Conservation (phyloP, 108 stramenopile genomes). For the Pseudonitzschia multistriata region DNA sequence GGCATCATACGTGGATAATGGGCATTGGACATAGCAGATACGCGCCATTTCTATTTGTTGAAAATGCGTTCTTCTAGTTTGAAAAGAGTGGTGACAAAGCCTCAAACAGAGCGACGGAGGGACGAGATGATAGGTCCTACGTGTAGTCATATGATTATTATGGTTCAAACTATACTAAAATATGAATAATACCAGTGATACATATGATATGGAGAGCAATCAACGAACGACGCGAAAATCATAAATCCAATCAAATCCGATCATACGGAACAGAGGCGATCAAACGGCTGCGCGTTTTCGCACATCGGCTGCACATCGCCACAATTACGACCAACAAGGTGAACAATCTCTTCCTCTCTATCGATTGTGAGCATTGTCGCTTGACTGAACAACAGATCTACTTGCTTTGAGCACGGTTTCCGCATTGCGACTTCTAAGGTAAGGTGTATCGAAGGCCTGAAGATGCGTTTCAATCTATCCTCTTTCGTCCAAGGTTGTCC, state of each 20-base stretch:
- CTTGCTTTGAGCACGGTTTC: neutral
- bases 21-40: too few species aligned
- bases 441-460: neutral
- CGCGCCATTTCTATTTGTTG: neutral
- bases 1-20: constrained; percentile 3
- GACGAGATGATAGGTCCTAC: neutral
- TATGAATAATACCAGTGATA: neutral
- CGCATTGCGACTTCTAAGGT: neutral
- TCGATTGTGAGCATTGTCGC: neutral
- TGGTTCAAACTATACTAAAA: too few species aligned
- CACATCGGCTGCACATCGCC: neutral
- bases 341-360: neutral
- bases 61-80: neutral
- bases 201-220: neutral
- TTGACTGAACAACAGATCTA: neutral
- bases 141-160: neutral
- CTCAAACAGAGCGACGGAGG: constrained; percentile 1
- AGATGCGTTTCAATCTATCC: neutral
- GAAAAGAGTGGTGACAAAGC: constrained; percentile 6
- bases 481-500: too few species aligned
- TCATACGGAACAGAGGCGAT: neutral
- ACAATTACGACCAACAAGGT: neutral
- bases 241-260: constrained; percentile 1
- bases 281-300: neutral
- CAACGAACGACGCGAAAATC: constrained; percentile 1